A percentile compares a stretch with the other conserved stretches of the same genome.
These are phyloP conservation scores for Vigna radiata DNA, from an alignment of 306 rosid species.

Conservation along the genomic window DNA sequence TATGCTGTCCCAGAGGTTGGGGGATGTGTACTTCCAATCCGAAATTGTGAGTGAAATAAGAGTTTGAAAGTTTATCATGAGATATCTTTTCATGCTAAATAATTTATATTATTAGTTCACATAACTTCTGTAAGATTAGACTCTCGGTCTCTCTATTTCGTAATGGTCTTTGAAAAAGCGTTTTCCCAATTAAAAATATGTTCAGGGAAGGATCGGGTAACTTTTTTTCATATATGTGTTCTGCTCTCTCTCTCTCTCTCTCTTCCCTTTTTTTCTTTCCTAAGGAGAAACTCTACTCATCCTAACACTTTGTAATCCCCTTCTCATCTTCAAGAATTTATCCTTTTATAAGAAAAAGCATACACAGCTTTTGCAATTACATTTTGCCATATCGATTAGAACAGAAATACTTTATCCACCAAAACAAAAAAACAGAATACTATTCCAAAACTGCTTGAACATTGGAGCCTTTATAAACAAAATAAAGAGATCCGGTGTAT, in stretches of 20 bases:
- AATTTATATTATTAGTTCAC: conserved; percentile 18
- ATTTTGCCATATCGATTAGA: neutral
- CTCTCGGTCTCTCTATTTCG: neutral
- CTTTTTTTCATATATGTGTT: conserved; percentile 11
- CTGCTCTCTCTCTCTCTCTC: neutral
- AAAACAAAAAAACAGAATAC: neutral
- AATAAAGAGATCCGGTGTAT: neutral
- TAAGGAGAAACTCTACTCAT: neutral
- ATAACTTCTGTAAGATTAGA: conserved; percentile 23
- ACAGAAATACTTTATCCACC: neutral
- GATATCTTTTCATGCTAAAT: neutral
- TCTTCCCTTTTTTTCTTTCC: neutral
- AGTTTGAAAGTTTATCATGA: conserved; percentile 26
- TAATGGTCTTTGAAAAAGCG: neutral
- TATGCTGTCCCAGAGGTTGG: neutral
- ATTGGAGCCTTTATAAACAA: neutral
- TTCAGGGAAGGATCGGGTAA: conserved; percentile 13
- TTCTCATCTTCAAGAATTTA: neutral
- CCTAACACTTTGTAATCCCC: conserved; percentile 7
- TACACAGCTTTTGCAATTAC: neutral
- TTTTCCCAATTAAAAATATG: conserved; percentile 1
- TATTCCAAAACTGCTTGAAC: neutral
- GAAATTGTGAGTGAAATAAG: conserved; percentile 13
- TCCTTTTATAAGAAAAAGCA: neutral
- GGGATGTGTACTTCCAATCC: conserved; percentile 5